phyloP scores from a whole-genome alignment of 495 filamentous ascomycete species.

The Durotheca rogersii region DNA sequence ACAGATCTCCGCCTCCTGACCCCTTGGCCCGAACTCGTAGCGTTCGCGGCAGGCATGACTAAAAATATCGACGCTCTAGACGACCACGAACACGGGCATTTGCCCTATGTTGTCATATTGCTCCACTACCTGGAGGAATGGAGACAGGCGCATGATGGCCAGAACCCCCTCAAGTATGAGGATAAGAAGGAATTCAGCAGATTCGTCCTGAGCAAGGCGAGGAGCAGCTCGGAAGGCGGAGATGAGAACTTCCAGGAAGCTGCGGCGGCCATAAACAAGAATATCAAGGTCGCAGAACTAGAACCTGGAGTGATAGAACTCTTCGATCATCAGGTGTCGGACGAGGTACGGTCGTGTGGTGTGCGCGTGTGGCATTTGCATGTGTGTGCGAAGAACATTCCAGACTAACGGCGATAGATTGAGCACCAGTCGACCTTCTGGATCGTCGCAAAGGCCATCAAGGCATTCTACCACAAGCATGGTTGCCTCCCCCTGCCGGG shows the following conservation, averaged over 20 bases:
- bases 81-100: slow-evolving; percentile 85
- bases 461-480: slow-evolving; percentile 69
- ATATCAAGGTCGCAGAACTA: slow-evolving; percentile 60
- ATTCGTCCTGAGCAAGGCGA: slow-evolving; percentile 62
- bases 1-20: slow-evolving; percentile 82
- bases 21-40: slow-evolving; percentile 82
- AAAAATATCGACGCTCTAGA: slow-evolving; percentile 65
- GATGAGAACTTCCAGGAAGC: slow-evolving; percentile 99
- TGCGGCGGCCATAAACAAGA: slow-evolving; percentile 80
- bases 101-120: slow-evolving; percentile 84
- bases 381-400: slow-evolving; percentile 17
- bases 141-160: slow-evolving; percentile 70
- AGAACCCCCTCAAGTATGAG: slow-evolving; percentile 69
- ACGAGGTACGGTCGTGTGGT: slow-evolving; percentile 41
- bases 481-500: slow-evolving; percentile 79
- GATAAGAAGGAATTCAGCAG: slow-evolving; percentile 84
- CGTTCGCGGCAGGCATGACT: slow-evolving; percentile 62
- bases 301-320: slow-evolving; percentile 71
- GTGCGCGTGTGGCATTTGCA: too few relatives aligned
- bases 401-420: slow-evolving; percentile 33
- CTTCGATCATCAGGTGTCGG: slow-evolving; percentile 60
- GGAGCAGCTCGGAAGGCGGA: slow-evolving; percentile 76
- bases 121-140: slow-evolving; percentile 84
- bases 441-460: slow-evolving; percentile 82
- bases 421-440: slow-evolving; percentile 68